Percentiles rank a stretch among this genome's conserved stretches.
Evolutionary conservation across 495 filamentous ascomycete genomes (phyloP).

Genomic region (Hypoxylon crocopeplum): DNA sequence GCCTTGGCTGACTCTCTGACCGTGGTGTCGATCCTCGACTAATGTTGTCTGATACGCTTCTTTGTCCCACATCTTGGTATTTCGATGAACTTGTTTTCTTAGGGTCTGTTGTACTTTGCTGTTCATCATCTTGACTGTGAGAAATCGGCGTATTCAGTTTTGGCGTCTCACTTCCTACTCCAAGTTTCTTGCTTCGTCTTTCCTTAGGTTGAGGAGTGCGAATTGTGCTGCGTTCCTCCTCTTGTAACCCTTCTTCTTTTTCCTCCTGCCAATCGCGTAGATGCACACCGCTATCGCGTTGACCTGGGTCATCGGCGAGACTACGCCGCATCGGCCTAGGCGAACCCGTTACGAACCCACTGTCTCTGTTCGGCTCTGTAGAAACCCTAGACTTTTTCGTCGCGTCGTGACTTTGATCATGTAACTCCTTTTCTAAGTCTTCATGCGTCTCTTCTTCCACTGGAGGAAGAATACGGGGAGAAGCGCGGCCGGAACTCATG

Average conservation of each 20-base stretch:
- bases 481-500: slow-evolving; percentile 44
- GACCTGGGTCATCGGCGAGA: slow-evolving; percentile 39
- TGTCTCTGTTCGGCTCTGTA: slow-evolving; percentile 55
- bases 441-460: slow-evolving; percentile 51
- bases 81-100: slow-evolving; percentile 22
- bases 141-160: slow-evolving; percentile 30
- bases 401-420: not conserved
- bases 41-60: slow-evolving; percentile 46
- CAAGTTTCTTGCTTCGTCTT: slow-evolving; percentile 30
- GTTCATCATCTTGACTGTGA: slow-evolving; percentile 14
- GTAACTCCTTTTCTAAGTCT: slow-evolving; percentile 43
- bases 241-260: slow-evolving; percentile 3
- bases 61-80: slow-evolving; percentile 29
- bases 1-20: slow-evolving; percentile 47
- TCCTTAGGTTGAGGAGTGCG: slow-evolving; percentile 31
- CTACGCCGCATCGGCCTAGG: slow-evolving; percentile 45
- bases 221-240: slow-evolving; percentile 19
- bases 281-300: slow-evolving; percentile 62
- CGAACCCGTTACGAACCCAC: slow-evolving; percentile 53
- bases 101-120: slow-evolving; percentile 15
- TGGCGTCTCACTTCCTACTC: slow-evolving; percentile 35
- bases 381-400: slow-evolving; percentile 12
- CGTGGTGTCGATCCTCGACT: slow-evolving; percentile 35
- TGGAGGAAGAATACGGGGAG: slow-evolving; percentile 47
- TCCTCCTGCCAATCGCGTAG: slow-evolving; percentile 47